phyloP scores from a whole-genome alignment of 345 rosid species.

The Draba incana region DNA sequence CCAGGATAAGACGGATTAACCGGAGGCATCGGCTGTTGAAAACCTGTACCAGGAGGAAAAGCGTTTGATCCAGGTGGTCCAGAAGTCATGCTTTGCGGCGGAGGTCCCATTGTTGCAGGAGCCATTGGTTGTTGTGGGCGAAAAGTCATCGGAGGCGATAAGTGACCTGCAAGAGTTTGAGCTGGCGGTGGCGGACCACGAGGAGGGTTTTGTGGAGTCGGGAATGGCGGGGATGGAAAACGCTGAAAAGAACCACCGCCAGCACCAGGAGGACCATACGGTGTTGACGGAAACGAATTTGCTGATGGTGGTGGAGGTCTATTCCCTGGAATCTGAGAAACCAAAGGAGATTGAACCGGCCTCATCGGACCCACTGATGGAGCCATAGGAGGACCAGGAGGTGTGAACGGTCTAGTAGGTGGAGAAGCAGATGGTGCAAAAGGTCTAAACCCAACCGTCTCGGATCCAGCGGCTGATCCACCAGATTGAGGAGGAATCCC shows the following conservation, averaged over 20 bases:
- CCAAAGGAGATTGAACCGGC: conserved; percentile 44
- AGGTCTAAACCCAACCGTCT: conserved; percentile 54
- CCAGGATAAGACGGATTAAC: conserved; percentile 48
- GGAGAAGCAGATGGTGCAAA: conserved; percentile 51
- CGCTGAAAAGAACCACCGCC: conserved; percentile 56
- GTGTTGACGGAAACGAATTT: conserved; percentile 49
- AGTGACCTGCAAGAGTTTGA: conserved; percentile 62
- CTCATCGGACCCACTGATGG: conserved; percentile 52
- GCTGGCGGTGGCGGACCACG: conserved; percentile 52
- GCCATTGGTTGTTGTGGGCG: conserved; percentile 58
- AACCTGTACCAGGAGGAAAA: conserved; percentile 48
- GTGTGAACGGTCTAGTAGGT: conserved; percentile 45
- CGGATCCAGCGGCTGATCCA: conserved; percentile 57
- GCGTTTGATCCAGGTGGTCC: conserved; percentile 45
- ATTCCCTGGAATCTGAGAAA: conserved; percentile 35
- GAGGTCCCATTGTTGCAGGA: conserved; percentile 66
- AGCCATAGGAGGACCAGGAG: conserved; percentile 51
- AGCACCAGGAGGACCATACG: conserved; percentile 59
- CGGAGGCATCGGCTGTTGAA: conserved; percentile 58
- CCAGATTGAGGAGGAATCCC: conserved; percentile 60
- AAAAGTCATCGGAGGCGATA: conserved; percentile 45
- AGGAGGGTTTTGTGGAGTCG: conserved; percentile 51
- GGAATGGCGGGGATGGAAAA: conserved; percentile 60
- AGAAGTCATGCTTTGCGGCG: conserved; percentile 48
- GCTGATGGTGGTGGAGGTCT: conserved; percentile 47